Evolutionary conservation across 2,329 filamentous ascomycete species (phyloP).

Genomic region (Cryphonectria carpinicola): DNA sequence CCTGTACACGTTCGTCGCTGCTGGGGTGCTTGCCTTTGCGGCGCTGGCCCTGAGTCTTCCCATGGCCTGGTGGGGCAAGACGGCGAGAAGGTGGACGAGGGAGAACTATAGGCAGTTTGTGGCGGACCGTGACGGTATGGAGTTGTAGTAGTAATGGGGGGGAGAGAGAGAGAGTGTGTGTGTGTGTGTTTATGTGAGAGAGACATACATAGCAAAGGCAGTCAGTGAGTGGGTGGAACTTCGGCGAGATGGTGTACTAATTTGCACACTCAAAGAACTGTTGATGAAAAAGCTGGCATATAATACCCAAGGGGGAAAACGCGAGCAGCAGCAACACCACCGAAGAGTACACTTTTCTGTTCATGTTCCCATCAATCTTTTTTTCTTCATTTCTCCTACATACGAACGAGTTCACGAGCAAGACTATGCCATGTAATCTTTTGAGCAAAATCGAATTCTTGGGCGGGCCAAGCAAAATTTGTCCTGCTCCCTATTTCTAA

Average conservation of each 20-base stretch:
- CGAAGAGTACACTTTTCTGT: not conserved
- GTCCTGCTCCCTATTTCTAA: not conserved
- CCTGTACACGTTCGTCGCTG: conserved; percentile 37
- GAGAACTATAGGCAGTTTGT: conserved; percentile 51
- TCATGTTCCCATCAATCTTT: not conserved
- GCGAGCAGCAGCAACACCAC: not conserved
- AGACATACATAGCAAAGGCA: not conserved
- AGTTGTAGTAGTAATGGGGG: conserved; percentile 2
- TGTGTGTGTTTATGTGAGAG: not conserved
- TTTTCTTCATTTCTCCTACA: not conserved
- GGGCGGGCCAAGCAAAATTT: not conserved
- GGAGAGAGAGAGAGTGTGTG: not conserved
- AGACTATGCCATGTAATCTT: not conserved
- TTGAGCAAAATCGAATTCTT: not conserved
- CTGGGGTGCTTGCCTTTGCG: conserved; percentile 54
- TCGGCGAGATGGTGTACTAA: not conserved
- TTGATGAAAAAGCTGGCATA: not conserved
- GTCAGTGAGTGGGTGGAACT: not conserved
- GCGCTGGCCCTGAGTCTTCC: conserved; percentile 55
- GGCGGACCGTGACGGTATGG: conserved; percentile 48
- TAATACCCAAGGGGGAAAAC: not conserved
- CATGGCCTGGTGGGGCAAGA: conserved; percentile 60
- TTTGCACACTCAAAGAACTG: not conserved
- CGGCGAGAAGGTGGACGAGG: conserved; percentile 51
- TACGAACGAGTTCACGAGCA: not conserved